Evolutionary conservation across 2,329 filamentous ascomycete species (phyloP).

Genomic region (Penicillium freii): DNA sequence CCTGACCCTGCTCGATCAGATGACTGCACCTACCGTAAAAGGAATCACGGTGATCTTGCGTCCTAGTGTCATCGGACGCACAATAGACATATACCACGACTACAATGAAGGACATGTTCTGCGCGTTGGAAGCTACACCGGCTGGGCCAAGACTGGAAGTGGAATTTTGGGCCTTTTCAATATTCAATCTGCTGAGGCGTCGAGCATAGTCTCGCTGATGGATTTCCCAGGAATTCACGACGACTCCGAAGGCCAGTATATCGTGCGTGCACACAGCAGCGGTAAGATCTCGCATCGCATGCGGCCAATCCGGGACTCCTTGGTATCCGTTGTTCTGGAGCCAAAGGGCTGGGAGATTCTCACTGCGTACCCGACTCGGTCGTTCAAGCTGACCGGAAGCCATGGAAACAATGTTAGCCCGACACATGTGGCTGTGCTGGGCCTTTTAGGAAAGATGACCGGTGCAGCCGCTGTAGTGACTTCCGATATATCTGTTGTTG

Average conservation of each 20-base stretch:
- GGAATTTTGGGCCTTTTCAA: constrained; percentile 86
- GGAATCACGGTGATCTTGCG: constrained; percentile 78
- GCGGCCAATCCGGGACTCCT: constrained; percentile 37
- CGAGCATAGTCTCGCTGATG: constrained; percentile 67
- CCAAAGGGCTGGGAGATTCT: constrained; percentile 76
- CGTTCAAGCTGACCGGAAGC: constrained; percentile 46
- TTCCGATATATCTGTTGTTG: constrained; percentile 57
- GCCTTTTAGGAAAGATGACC: constrained; percentile 84
- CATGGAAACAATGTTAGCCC: constrained; percentile 32
- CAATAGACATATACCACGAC: constrained; percentile 68
- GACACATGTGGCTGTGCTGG: constrained; percentile 64
- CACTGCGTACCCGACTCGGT: constrained; percentile 65
- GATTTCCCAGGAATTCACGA: constrained; percentile 69
- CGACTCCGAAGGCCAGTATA: constrained; percentile 55
- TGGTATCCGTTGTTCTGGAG: constrained; percentile 64
- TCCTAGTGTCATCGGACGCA: constrained; percentile 70
- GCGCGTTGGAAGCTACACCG: constrained; percentile 76
- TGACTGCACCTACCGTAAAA: constrained; percentile 70
- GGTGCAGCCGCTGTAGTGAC: constrained; percentile 73
- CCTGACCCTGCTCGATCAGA: constrained; percentile 69
- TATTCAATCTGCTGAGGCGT: constrained; percentile 59
- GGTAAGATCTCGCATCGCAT: constrained; percentile 55
- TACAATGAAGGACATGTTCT: constrained; percentile 73
- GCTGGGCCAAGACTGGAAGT: constrained; percentile 64
- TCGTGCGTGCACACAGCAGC: constrained; percentile 70